A percentile compares a stretch with the other conserved stretches of the same genome.
These are phyloP conservation scores for Pseudocercospora eumusae DNA, from an alignment of 2,329 filamentous ascomycete genomes.

Conservation along the genomic window DNA sequence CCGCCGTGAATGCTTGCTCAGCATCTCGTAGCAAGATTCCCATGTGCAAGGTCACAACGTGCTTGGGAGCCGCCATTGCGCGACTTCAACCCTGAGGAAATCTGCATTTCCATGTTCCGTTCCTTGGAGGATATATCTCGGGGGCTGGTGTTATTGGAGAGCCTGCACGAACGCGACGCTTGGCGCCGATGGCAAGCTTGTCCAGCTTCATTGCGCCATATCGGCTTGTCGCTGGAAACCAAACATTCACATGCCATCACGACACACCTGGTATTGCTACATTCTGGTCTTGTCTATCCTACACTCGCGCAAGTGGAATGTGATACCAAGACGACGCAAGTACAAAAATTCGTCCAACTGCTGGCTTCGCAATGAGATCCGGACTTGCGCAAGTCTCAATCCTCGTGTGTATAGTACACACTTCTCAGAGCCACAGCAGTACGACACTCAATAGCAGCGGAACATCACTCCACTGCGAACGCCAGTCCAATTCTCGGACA, in stretches of 20 bases:
- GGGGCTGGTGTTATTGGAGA: slow-evolving; percentile 16
- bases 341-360: not conserved
- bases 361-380: not conserved
- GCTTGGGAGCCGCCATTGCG: slow-evolving; percentile 22
- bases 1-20: not conserved
- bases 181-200: slow-evolving; percentile 32
- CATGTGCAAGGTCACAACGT: slow-evolving; percentile 15
- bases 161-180: slow-evolving; percentile 10
- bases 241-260: not conserved
- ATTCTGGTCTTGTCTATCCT: no score
- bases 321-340: not conserved
- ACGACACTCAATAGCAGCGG: not conserved
- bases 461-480: not conserved
- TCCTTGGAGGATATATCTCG: slow-evolving; percentile 12
- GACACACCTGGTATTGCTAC: no score
- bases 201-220: slow-evolving; percentile 31
- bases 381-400: not conserved
- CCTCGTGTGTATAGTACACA: not conserved
- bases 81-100: slow-evolving; percentile 7
- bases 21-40: not conserved
- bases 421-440: not conserved
- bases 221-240: not conserved
- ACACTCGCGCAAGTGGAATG: no score
- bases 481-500: not conserved
- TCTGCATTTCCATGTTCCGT: not conserved